Percentiles rank a stretch among this genome's conserved stretches.
These are phyloP conservation scores for Aleurites moluccanus DNA, from an alignment of 441 rosid genomes.

Conservation along the genomic window DNA sequence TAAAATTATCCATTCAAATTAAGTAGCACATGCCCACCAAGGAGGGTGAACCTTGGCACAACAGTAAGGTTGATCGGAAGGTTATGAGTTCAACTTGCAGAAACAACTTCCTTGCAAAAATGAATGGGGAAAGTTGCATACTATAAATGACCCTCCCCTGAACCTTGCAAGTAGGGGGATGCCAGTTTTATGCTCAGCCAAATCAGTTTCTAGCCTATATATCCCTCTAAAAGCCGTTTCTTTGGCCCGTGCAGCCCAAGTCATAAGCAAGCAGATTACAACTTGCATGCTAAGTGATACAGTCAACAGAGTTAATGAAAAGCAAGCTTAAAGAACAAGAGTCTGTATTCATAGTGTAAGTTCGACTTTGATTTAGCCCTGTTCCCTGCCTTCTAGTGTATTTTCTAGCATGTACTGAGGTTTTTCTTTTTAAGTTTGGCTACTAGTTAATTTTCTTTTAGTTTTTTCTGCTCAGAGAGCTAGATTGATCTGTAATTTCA, in stretches of 20 bases:
- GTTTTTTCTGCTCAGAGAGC: neutral
- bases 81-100: neutral
- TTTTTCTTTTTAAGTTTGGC: neutral
- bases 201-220: neutral
- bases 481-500: neutral
- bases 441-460: neutral
- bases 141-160: too few species aligned
- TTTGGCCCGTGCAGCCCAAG: neutral
- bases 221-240: constrained; percentile 1
- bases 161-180: too few species aligned
- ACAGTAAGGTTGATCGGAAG: neutral
- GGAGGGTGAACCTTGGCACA: neutral
- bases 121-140: too few species aligned
- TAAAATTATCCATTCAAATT: neutral
- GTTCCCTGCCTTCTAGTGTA: neutral
- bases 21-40: neutral
- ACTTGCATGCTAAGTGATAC: neutral
- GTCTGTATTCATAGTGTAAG: neutral
- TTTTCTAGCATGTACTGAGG: neutral
- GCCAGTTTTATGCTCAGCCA: neutral
- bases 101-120: too few species aligned
- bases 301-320: neutral
- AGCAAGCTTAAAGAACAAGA: neutral
- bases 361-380: neutral
- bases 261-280: neutral